Conservation (phyloP, 805 yeast species). For the Saccharomycopsis schoenii region DNA sequence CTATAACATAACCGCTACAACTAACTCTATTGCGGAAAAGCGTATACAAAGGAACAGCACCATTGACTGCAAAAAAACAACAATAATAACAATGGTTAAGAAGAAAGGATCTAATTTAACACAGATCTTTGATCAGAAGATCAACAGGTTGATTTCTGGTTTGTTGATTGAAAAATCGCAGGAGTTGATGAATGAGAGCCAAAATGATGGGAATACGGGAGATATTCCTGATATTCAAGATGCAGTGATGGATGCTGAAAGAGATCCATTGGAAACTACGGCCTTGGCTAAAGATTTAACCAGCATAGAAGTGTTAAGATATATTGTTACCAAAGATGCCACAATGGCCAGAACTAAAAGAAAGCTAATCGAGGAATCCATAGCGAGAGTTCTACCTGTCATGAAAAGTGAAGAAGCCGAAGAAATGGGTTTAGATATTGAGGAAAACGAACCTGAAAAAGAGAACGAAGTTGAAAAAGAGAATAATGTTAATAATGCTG, state of each 20-base stretch:
- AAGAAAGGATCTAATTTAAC: conserved; percentile 4
- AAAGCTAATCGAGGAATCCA: conserved; percentile 13
- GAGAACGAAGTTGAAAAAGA: conserved; percentile 39
- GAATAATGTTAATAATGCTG: conserved; percentile 67
- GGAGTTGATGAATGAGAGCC: not conserved
- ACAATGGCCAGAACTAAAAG: conserved; percentile 12
- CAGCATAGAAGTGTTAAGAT: conserved; percentile 7
- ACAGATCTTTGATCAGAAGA: conserved; percentile 6
- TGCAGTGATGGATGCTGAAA: conserved; percentile 25
- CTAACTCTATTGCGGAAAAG: too few relatives aligned
- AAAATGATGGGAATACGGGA: conserved; percentile 39
- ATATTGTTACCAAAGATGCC: conserved; percentile 8
- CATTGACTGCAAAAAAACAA: too few relatives aligned
- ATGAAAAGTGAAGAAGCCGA: conserved; percentile 9
- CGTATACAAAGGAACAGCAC: too few relatives aligned
- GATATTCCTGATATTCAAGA: conserved; percentile 41
- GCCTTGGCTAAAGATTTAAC: conserved; percentile 10
- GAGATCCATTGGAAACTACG: conserved; percentile 25
- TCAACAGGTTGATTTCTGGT: not conserved
- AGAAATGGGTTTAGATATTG: conserved; percentile 17
- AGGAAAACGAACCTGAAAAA: conserved; percentile 21
- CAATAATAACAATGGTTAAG: not conserved
- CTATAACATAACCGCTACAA: too few relatives aligned
- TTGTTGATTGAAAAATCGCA: not conserved
- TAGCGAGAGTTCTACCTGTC: conserved; percentile 7